Conservation (phyloP, 371 early-diverging fungal species). For the Mortierella sp. region DNA sequence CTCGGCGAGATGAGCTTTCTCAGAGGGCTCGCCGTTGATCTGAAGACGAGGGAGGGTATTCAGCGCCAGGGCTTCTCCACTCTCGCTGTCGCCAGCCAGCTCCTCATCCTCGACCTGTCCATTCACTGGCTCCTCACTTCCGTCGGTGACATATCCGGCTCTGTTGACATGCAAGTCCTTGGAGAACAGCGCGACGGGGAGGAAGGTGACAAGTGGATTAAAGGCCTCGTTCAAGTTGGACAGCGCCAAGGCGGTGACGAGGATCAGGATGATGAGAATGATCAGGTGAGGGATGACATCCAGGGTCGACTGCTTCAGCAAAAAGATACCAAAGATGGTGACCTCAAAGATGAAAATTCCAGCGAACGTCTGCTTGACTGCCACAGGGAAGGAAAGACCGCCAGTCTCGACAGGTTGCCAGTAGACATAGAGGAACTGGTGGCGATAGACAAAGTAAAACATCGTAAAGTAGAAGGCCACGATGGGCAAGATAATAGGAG, state of each 20-base stretch:
- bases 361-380: conserved; percentile 77
- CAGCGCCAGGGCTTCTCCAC: conserved; percentile 6
- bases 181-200: conserved; percentile 67
- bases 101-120: conserved; percentile 13
- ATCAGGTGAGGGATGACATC: conserved; percentile 63
- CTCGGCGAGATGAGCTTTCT: background rate
- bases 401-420: conserved; percentile 73
- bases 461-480: conserved; percentile 82
- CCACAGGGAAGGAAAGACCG: conserved; percentile 78
- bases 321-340: conserved; percentile 79
- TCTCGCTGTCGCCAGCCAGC: background rate
- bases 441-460: conserved; percentile 82
- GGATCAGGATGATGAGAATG: conserved; percentile 68
- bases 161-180: conserved; percentile 40
- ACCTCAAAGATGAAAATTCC: conserved; percentile 81
- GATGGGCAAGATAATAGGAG: conserved; percentile 87
- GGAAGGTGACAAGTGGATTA: conserved; percentile 75
- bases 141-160: conserved; percentile 34
- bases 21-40: background rate
- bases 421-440: conserved; percentile 87
- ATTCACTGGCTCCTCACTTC: background rate
- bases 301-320: conserved; percentile 60
- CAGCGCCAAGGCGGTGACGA: conserved; percentile 65
- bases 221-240: conserved; percentile 73
- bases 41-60: background rate